Conservation (phyloP, 208 protist genomes). For the Naegleria lovaniensis region DNA sequence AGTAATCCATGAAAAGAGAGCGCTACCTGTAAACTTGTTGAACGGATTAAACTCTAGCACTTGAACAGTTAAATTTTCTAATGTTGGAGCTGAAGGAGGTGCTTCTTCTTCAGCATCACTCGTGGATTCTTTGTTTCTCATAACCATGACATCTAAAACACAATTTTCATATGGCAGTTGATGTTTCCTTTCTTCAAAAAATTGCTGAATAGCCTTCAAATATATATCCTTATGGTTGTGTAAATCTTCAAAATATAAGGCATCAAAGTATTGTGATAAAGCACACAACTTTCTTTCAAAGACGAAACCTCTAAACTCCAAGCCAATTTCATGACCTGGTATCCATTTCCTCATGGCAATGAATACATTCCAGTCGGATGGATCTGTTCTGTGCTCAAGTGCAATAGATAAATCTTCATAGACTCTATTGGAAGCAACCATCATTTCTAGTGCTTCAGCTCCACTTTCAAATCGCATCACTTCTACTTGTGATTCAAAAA, state of each 20-base stretch:
- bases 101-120: not conserved
- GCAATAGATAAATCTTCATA: not conserved
- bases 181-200: not conserved
- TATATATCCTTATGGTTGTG: not conserved
- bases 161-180: not conserved
- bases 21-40: not conserved
- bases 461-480: not conserved
- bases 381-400: not conserved
- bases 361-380: not conserved
- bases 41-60: constrained; percentile 18
- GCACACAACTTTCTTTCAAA: not conserved
- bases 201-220: not conserved
- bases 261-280: not conserved
- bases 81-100: too few species aligned
- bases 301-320: not conserved
- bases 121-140: not conserved
- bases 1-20: not conserved
- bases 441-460: not conserved
- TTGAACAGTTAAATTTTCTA: not conserved
- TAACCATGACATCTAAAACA: not conserved
- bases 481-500: not conserved
- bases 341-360: not conserved
- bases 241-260: not conserved
- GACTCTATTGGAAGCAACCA: not conserved
- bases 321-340: not conserved